Conservation (phyloP, 768 basidiomycete species). For the Cantharellus cinnabarinus region DNA sequence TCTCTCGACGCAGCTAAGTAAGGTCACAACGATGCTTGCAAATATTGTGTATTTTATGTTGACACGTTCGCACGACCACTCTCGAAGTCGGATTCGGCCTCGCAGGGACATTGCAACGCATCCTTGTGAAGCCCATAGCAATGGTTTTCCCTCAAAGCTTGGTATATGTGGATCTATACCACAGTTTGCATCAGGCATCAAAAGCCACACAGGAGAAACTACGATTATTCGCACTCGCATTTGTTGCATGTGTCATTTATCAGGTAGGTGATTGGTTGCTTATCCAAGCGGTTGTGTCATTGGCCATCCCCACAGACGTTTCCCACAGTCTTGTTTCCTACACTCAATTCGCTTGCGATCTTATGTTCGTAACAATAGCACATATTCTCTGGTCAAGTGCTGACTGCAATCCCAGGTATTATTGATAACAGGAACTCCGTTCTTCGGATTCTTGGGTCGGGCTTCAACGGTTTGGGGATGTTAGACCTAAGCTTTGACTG, state of each 20-base stretch:
- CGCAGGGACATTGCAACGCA: not conserved
- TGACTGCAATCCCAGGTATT: not conserved
- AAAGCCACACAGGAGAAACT: not conserved
- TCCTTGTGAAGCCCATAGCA: not conserved
- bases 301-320: not conserved
- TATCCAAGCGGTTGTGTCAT: not conserved
- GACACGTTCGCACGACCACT: not conserved
- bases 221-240: not conserved
- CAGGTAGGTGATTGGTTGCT: not conserved
- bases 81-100: not conserved
- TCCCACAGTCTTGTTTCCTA: not conserved
- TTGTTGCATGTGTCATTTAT: not conserved
- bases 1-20: not conserved
- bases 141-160: not conserved
- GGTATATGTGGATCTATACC: not conserved
- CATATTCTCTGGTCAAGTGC: not conserved
- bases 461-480: not conserved
- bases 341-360: not conserved
- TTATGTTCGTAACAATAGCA: not conserved
- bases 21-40: not conserved
- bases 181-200: not conserved
- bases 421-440: not conserved
- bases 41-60: not conserved
- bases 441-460: not conserved
- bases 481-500: not conserved